phyloP scores from a whole-genome alignment of 768 basidiomycete genomes.

The Boletus coccyginus region DNA sequence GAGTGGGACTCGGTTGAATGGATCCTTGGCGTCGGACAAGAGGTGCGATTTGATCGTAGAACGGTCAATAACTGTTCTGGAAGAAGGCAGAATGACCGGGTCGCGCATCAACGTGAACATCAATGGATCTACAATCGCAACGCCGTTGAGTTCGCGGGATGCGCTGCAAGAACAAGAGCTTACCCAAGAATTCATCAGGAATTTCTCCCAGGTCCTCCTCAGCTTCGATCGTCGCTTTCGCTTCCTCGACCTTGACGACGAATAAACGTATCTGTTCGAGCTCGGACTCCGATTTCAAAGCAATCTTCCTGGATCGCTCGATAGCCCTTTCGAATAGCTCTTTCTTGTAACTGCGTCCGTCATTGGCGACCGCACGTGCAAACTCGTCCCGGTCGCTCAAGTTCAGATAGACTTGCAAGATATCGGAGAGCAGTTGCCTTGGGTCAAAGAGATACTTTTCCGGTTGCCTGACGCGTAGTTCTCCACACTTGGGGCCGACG shows the following conservation, averaged over 20 bases:
- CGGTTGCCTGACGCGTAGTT: slow-evolving; percentile 79
- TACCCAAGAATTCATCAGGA: slow-evolving; percentile 94
- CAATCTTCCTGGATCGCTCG: slow-evolving; percentile 55
- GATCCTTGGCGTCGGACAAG: slow-evolving; percentile 87
- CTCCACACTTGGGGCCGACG: slow-evolving; percentile 84
- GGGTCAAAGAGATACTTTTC: slow-evolving; percentile 92
- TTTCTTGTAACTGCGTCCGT: slow-evolving; percentile 88
- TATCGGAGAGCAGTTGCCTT: slow-evolving; percentile 74
- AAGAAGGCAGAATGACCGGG: slow-evolving; percentile 88
- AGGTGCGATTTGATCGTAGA: slow-evolving; percentile 94
- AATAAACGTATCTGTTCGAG: slow-evolving; percentile 68
- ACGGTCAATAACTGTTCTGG: slow-evolving; percentile 74
- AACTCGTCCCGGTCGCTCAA: slow-evolving; percentile 79
- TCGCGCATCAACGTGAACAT: slow-evolving; percentile 94
- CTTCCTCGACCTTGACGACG: slow-evolving; percentile 79
- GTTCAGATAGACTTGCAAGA: slow-evolving; percentile 89
- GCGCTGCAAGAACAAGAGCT: slow-evolving; percentile 21
- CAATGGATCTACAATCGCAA: slow-evolving; percentile 63
- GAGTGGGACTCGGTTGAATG: slow-evolving; percentile 90
- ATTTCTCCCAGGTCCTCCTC: slow-evolving; percentile 92
- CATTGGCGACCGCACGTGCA: slow-evolving; percentile 83
- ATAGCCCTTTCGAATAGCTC: slow-evolving; percentile 81
- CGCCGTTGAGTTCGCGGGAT: not conserved
- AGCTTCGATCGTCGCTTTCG: slow-evolving; percentile 74
- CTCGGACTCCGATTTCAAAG: slow-evolving; percentile 75